These are phyloP conservation scores for Teratosphaeria viscida DNA, from an alignment of 2,329 filamentous ascomycete species.

Conservation along the genomic window DNA sequence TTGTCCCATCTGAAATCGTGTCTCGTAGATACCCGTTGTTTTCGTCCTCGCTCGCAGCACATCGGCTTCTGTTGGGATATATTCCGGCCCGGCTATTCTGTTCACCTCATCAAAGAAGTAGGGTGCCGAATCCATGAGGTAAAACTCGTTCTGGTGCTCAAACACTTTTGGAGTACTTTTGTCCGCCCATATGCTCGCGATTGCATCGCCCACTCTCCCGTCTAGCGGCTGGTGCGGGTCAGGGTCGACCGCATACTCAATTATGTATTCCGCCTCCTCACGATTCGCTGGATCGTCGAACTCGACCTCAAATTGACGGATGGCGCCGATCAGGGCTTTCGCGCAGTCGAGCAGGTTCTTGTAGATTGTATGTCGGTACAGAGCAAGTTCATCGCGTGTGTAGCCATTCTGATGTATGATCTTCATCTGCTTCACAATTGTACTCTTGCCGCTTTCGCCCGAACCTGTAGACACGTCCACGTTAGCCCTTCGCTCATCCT, in stretches of 20 bases:
- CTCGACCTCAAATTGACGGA: constrained; percentile 83
- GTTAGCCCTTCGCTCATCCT: constrained; percentile 1
- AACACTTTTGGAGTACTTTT: constrained; percentile 71
- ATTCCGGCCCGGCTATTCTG: constrained; percentile 73
- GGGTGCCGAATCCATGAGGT: constrained; percentile 96
- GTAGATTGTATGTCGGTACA: constrained; percentile 93
- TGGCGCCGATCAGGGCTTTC: constrained; percentile 81
- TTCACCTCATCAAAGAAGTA: constrained; percentile 95
- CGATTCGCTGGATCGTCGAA: constrained; percentile 61
- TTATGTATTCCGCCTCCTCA: constrained; percentile 66
- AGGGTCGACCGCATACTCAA: constrained; percentile 81
- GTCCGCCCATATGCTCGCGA: constrained; percentile 84
- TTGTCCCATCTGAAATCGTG: constrained; percentile 95
- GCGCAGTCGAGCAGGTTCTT: constrained; percentile 97
- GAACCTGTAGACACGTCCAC: constrained; percentile 53
- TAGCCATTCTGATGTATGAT: constrained; percentile 99
- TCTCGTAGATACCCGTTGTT: constrained; percentile 98
- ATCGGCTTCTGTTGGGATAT: constrained; percentile 88
- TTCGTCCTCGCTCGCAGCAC: constrained; percentile 93
- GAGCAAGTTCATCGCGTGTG: constrained; percentile 80
- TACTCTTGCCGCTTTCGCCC: constrained; percentile 97
- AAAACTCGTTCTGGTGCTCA: constrained; percentile 95
- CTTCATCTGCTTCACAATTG: constrained; percentile 99
- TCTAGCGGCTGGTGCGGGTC: constrained; percentile 82
- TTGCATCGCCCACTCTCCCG: constrained; percentile 66